phyloP scores from a whole-genome alignment of 805 yeast genomes.

The Cyberlindnera misumaiensis region DNA sequence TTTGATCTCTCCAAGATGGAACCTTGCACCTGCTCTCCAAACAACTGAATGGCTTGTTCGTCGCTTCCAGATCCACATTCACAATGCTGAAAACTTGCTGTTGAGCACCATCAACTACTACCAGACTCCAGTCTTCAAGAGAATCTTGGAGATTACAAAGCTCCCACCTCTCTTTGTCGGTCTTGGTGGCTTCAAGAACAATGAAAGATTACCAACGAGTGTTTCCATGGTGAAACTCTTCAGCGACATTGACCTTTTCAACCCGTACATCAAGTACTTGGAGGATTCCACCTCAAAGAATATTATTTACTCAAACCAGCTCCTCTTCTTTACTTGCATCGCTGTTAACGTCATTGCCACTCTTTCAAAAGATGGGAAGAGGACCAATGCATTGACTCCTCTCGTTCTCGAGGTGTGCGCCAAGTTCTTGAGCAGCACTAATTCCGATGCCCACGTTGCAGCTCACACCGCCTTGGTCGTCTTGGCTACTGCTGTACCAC shows the following conservation, averaged over 20 bases:
- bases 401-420: slow-evolving; percentile 53
- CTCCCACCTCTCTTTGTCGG: slow-evolving; percentile 80
- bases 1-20: slow-evolving; percentile 70
- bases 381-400: slow-evolving; percentile 47
- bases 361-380: slow-evolving; percentile 34
- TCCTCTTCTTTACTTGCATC: slow-evolving; percentile 73
- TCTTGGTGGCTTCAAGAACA: slow-evolving; percentile 58
- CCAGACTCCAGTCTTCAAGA: slow-evolving; percentile 62
- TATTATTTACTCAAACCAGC: slow-evolving; percentile 57
- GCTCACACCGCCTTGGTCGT: slow-evolving; percentile 81
- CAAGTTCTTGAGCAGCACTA: slow-evolving; percentile 39
- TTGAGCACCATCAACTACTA: slow-evolving; percentile 78
- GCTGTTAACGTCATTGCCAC: slow-evolving; percentile 62
- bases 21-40: slow-evolving; percentile 64
- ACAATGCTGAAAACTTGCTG: slow-evolving; percentile 67
- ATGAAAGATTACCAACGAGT: slow-evolving; percentile 57
- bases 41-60: slow-evolving; percentile 95
- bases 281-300: slow-evolving; percentile 39
- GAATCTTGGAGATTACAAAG: slow-evolving; percentile 65
- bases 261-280: slow-evolving; percentile 53
- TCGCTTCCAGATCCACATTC: slow-evolving; percentile 78
- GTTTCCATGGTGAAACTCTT: slow-evolving; percentile 65
- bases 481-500: slow-evolving; percentile 62
- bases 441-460: slow-evolving; percentile 65
- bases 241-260: slow-evolving; percentile 60